These are phyloP conservation scores for Phytopythium vexans DNA, from an alignment of 352 stramenopile genomes.

Conservation along the genomic window DNA sequence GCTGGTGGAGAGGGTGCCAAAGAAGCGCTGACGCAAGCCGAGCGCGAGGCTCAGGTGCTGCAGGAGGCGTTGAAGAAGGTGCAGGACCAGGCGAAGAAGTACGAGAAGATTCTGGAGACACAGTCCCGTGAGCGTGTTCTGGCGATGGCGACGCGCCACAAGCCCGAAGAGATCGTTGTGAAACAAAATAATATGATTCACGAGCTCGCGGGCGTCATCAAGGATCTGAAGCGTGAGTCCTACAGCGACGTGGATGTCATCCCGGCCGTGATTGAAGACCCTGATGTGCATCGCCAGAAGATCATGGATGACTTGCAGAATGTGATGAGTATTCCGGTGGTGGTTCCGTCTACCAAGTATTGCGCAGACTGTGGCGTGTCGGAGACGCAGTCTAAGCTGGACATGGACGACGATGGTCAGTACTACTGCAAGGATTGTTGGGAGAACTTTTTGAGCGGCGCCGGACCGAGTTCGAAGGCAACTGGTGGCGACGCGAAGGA, in stretches of 20 bases:
- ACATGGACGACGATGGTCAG: conserved; percentile 78
- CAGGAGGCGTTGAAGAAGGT: conserved; percentile 82
- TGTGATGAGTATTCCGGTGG: conserved; percentile 80
- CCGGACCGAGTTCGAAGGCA: conserved; percentile 3
- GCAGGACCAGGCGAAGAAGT: conserved; percentile 82
- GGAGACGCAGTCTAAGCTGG: conserved; percentile 72
- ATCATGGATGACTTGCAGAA: conserved; percentile 75
- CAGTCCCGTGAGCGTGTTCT: conserved; percentile 72
- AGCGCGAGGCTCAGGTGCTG: conserved; percentile 70
- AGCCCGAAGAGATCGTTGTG: conserved; percentile 69
- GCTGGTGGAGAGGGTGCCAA: conserved; percentile 29
- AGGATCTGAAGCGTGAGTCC: conserved; percentile 69
- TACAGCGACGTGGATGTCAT: conserved; percentile 73
- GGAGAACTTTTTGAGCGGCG: conserved; percentile 77
- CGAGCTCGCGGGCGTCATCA: conserved; percentile 68
- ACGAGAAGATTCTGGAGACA: conserved; percentile 74
- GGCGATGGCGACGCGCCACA: conserved; percentile 65
- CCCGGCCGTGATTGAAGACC: conserved; percentile 50
- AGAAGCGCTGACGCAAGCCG: conserved; percentile 60
- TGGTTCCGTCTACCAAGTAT: conserved; percentile 71
- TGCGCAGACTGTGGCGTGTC: conserved; percentile 76
- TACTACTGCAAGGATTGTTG: conserved; percentile 89
- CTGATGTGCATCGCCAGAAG: conserved; percentile 56
- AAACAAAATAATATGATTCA: conserved; percentile 83
- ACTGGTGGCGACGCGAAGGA: background rate